Percentiles rank a stretch among this genome's conserved stretches.
Evolutionary conservation across 306 rosid genomes (phyloP).

Genomic region (Albizia julibrissin): DNA sequence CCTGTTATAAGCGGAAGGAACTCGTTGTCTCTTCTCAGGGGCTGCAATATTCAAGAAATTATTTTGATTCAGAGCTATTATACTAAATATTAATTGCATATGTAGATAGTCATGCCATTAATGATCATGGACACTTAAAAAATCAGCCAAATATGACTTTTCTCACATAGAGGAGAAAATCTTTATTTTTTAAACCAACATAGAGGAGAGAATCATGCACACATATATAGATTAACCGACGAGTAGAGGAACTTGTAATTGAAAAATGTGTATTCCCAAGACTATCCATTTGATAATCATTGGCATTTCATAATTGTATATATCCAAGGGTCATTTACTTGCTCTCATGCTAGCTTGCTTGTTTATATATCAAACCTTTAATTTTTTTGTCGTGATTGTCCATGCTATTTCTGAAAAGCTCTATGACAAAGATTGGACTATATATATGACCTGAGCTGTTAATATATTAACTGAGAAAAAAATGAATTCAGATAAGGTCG

Average conservation of each 20-base stretch:
- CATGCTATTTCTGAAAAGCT: background rate
- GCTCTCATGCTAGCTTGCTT: background rate
- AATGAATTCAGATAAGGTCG: conserved; percentile 15
- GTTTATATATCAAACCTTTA: too few relatives aligned
- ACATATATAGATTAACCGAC: conserved; percentile 15
- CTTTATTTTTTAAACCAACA: background rate
- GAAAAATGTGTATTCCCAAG: background rate
- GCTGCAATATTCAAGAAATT: conserved; percentile 55
- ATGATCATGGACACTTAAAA: conserved; percentile 3
- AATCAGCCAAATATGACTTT: conserved; percentile 8
- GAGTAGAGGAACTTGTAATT: background rate
- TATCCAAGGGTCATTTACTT: background rate
- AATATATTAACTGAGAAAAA: conserved; percentile 13
- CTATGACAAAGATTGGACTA: conserved; percentile 12
- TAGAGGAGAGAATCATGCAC: background rate
- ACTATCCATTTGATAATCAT: background rate
- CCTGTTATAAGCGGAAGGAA: conserved; percentile 94
- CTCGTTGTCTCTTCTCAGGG: conserved; percentile 96
- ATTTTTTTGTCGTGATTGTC: background rate
- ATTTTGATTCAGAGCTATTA: conserved; percentile 1
- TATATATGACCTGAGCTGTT: conserved; percentile 8
- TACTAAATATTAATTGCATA: background rate
- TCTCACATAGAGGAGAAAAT: background rate
- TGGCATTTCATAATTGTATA: conserved; percentile 8
- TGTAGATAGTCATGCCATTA: background rate